phyloP scores from a whole-genome alignment of 2,329 filamentous ascomycete genomes.

The Pseudocercospora musae region DNA sequence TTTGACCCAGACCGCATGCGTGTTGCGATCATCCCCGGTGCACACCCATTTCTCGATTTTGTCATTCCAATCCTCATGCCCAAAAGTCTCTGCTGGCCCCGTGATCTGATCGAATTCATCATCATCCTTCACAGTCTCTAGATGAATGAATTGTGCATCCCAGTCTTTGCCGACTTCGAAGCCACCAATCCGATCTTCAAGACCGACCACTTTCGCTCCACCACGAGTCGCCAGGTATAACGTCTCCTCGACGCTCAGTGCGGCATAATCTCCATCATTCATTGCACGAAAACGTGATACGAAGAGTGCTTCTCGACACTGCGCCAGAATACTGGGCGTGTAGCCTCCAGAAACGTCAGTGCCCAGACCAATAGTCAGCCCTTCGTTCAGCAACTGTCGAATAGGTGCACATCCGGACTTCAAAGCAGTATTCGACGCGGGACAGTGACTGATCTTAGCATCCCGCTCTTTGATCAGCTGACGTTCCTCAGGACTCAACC shows the following conservation, averaged over 20 bases:
- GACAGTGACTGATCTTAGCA: slow-evolving; percentile 78
- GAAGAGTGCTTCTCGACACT: slow-evolving; percentile 75
- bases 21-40: slow-evolving; percentile 89
- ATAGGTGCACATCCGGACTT: slow-evolving; percentile 76
- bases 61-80: slow-evolving; percentile 85
- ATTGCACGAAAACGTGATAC: slow-evolving; percentile 71
- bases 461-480: slow-evolving; percentile 58
- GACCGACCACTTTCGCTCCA: slow-evolving; percentile 75
- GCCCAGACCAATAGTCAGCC: slow-evolving; percentile 77
- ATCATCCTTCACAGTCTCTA: slow-evolving; percentile 47
- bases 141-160: slow-evolving; percentile 79
- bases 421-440: slow-evolving; percentile 78
- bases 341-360: slow-evolving; percentile 92
- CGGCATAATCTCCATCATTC: slow-evolving; percentile 39
- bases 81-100: slow-evolving; percentile 82
- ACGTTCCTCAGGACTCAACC: slow-evolving; percentile 67
- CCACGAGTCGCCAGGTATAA: slow-evolving; percentile 85
- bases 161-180: slow-evolving; percentile 86
- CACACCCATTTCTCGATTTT: slow-evolving; percentile 91
- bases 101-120: slow-evolving; percentile 36
- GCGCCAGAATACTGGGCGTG: slow-evolving; percentile 73
- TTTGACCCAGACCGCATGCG: slow-evolving; percentile 81
- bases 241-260: slow-evolving; percentile 80
- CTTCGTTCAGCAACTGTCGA: slow-evolving; percentile 67
- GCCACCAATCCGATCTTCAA: slow-evolving; percentile 68